phyloP scores from a whole-genome alignment of 108 stramenopile genomes.

The Fistulifera pelliculosa region DNA sequence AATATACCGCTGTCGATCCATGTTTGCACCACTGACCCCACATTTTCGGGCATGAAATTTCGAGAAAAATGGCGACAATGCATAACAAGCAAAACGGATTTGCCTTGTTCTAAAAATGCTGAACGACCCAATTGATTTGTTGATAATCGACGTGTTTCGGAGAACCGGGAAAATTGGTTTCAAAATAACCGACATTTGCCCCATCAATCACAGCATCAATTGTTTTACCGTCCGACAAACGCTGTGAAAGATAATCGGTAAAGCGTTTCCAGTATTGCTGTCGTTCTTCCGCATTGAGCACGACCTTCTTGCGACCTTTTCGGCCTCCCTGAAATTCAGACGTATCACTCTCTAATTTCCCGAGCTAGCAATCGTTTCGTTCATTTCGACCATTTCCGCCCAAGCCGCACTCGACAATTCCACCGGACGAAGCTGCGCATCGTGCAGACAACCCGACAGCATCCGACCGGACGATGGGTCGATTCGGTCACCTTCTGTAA shows the following conservation, averaged over 20 bases:
- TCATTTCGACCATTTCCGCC: conserved; percentile 64
- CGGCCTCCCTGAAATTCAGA: conserved; percentile 73
- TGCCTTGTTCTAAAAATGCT: conserved; percentile 40
- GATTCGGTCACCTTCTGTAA: conserved; percentile 25
- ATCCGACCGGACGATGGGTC: conserved; percentile 45
- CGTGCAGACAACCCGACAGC: conserved; percentile 33
- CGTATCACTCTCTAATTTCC: conserved; percentile 39
- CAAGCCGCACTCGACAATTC: conserved; percentile 42
- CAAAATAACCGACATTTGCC: conserved; percentile 95
- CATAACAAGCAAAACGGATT: conserved; percentile 54
- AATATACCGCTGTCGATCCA: conserved; percentile 49
- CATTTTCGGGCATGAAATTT: conserved; percentile 43
- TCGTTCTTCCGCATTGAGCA: conserved; percentile 20
- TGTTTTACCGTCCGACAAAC: background rate
- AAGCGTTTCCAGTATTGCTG: conserved; percentile 28
- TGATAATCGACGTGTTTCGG: conserved; percentile 86
- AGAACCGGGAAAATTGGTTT: conserved; percentile 72
- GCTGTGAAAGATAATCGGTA: conserved; percentile 17
- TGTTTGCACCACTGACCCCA: conserved; percentile 24
- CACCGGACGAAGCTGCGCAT: conserved; percentile 40
- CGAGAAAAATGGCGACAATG: conserved; percentile 75
- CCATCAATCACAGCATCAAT: conserved; percentile 89
- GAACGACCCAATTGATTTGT: conserved; percentile 87
- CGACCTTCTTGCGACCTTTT: conserved; percentile 63
- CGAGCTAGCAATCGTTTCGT: conserved; percentile 60